Conservation (phyloP, 2,329 filamentous ascomycete species). For the Basipetospora sp. region DNA sequence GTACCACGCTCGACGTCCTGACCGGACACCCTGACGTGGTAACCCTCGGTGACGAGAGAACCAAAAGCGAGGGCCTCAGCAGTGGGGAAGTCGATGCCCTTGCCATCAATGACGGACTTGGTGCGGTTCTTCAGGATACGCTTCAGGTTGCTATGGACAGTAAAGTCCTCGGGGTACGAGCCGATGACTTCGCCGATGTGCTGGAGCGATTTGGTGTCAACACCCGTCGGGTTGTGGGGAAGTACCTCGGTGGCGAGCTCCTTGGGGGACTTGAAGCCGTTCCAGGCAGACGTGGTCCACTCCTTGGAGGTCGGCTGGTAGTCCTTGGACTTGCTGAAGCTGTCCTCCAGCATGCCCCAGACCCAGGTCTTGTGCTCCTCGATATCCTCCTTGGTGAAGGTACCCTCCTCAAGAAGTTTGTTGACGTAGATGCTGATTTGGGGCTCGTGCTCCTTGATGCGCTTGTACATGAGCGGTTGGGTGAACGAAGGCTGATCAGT, state of each 20-base stretch:
- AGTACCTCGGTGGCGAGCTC: constrained; percentile 89
- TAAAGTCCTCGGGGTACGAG: constrained; percentile 67
- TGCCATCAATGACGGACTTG: constrained; percentile 76
- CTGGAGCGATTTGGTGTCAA: constrained; percentile 57
- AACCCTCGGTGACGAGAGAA: constrained; percentile 75
- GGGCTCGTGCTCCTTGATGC: constrained; percentile 68
- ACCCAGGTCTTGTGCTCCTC: constrained; percentile 99
- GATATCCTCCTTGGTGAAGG: constrained; percentile 92
- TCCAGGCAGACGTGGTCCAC: constrained; percentile 97
- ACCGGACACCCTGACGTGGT: constrained; percentile 93
- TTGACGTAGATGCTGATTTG: constrained; percentile 85
- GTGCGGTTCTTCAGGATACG: constrained; percentile 80
- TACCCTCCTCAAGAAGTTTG: constrained; percentile 79
- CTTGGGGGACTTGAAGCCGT: constrained; percentile 98
- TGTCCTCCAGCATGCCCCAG: constrained; percentile 97
- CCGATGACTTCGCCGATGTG: constrained; percentile 74
- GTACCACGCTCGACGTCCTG: constrained; percentile 99
- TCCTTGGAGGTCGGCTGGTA: constrained; percentile 94
- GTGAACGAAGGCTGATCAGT: constrained; percentile 98
- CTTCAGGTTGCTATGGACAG: constrained; percentile 87
- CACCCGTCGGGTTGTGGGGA: constrained; percentile 75
- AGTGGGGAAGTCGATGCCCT: constrained; percentile 95
- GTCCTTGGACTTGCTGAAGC: constrained; percentile 92
- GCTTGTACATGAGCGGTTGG: constrained; percentile 99
- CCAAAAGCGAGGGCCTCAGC: constrained; percentile 93